phyloP scores from a whole-genome alignment of 2,329 filamentous ascomycete genomes.

The Diaporthe sp. region DNA sequence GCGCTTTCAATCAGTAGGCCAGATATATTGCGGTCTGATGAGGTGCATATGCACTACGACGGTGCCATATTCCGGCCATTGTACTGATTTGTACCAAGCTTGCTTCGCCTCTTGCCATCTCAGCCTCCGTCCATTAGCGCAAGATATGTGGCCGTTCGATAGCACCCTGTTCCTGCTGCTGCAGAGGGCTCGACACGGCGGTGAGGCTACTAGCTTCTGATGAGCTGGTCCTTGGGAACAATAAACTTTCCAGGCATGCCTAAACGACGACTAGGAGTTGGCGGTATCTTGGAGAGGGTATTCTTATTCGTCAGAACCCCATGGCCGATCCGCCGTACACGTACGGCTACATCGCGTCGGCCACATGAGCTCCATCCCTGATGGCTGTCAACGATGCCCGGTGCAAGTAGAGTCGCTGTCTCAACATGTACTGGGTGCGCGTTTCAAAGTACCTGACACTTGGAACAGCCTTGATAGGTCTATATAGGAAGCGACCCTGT shows the following conservation, averaged over 20 bases:
- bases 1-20: not conserved
- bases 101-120: not conserved
- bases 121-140: conserved; percentile 17
- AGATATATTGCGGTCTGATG: conserved; percentile 8
- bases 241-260: conserved; percentile 16
- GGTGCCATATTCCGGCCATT: not conserved
- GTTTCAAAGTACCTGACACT: not conserved
- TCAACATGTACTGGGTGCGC: not conserved
- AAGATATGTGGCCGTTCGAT: not conserved
- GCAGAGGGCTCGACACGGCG: conserved; percentile 3
- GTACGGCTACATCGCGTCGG: not conserved
- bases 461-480: not conserved
- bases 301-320: not conserved
- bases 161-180: not conserved
- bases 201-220: conserved; percentile 17
- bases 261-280: not conserved
- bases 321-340: not conserved
- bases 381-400: not conserved
- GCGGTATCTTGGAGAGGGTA: not conserved
- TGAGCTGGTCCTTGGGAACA: not conserved
- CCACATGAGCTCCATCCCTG: not conserved
- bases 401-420: not conserved
- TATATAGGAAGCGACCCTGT: not conserved
- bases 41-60: conserved; percentile 11
- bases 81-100: not conserved